Base-by-base conservation (phyloP, 768 basidiomycete species). In the Leucocoprinus sp. region DNA sequence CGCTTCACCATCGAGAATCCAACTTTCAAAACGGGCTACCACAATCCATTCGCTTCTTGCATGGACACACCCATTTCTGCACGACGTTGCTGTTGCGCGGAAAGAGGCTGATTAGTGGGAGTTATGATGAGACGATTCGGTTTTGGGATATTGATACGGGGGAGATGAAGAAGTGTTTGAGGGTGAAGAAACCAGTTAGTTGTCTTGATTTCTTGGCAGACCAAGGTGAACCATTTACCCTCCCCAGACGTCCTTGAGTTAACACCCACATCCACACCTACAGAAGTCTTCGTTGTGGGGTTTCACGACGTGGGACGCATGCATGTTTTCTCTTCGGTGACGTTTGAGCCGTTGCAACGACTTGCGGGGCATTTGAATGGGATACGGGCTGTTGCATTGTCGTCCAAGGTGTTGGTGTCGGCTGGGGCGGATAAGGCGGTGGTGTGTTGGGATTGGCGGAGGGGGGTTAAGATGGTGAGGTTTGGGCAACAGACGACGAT, bases 401-500 rank as follows among this genome's bases (percentile, higher is more conserved):
- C 87, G 2, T 81, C 83, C 2, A 81, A 80, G 57, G 87, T 88
- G 52, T 78, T 93, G 12, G 89, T 93, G 22, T 90, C 87, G 1
- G 92, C 92, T 0, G 87, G 82, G n/a, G 73, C 71, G 4, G 74
- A 76, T 47, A 76, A 76, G 70, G 91, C 63, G 60, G 82, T 58
- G 66, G 90, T 93, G 11, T 88, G 85, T 54, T 93, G 87, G 88
- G 86, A 91, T 62, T 90, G 87, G 88, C 76, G 90, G 3, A 73
- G 83, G 0, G 92, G 92, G 9, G 82, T 79, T 8, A 95, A 93
- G 69, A 83, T 92, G 38, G 85, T 91, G 28, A 70, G 89, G 14
- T 93, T 93, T 54, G 92, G 91, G 1, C 92, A 95, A 59, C 90
- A 93, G 65, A 93, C 89, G 8, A 93, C 89, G 5, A 77, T 91